These are phyloP conservation scores for Paramecium biaurelia DNA, from an alignment of 73 alveolate genomes.

Conservation along the genomic window DNA sequence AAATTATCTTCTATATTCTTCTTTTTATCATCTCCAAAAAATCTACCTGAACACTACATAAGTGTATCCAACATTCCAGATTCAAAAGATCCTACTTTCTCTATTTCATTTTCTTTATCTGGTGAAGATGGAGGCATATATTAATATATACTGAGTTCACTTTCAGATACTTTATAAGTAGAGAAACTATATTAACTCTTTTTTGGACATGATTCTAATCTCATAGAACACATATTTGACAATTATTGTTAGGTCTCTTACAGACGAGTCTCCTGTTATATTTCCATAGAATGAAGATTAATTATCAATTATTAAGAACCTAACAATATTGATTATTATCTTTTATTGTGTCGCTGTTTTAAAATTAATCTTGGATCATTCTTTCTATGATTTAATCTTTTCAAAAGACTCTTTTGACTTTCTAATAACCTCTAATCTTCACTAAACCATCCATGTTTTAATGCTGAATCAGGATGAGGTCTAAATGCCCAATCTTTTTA, in stretches of 20 bases:
- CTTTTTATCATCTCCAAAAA: neutral
- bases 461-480: slow-evolving; percentile 16
- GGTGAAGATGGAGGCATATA: slow-evolving; percentile 12
- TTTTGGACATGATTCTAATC: neutral
- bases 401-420: neutral
- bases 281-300: neutral
- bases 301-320: neutral
- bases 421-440: neutral
- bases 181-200: neutral
- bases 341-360: neutral
- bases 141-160: neutral
- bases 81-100: neutral
- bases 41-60: neutral
- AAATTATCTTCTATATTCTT: neutral
- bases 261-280: neutral
- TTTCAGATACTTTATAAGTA: neutral
- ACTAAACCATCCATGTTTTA: neutral
- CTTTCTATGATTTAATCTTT: neutral
- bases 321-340: neutral
- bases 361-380: neutral
- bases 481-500: slow-evolving; percentile 26
- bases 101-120: neutral
- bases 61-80: neutral
- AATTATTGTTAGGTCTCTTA: neutral
- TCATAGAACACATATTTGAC: neutral